phyloP scores from a whole-genome alignment of 495 filamentous ascomycete genomes.

The Aspergillus mulundensis region DNA sequence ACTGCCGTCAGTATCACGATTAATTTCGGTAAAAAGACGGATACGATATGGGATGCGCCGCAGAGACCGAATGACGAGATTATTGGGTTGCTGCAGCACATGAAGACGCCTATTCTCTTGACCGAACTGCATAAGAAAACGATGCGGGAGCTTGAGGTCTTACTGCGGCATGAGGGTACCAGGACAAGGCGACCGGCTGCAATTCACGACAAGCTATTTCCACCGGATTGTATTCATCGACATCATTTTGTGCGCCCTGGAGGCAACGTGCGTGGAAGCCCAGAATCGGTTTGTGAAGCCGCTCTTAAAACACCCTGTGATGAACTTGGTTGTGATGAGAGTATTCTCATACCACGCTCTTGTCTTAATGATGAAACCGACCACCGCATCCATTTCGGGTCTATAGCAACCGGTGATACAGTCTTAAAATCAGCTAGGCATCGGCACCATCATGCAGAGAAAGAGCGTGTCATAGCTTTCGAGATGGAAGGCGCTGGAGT shows the following conservation, averaged over 20 bases:
- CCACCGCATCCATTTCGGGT: conserved; percentile 22
- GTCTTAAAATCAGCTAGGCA: conserved; percentile 29
- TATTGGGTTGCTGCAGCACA: background rate
- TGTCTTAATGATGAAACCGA: background rate
- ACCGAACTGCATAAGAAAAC: conserved; percentile 1
- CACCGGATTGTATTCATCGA: conserved; percentile 16
- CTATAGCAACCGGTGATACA: conserved; percentile 25
- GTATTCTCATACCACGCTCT: conserved; percentile 2
- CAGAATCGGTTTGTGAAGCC: conserved; percentile 5
- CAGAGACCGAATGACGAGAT: conserved; percentile 1
- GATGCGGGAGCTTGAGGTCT: background rate
- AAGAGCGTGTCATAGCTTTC: conserved; percentile 20
- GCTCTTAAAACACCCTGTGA: conserved; percentile 9
- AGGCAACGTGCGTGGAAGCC: background rate
- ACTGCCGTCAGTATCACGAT: conserved; percentile 25
- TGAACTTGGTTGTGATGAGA: conserved; percentile 8
- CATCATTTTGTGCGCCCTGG: conserved; percentile 3
- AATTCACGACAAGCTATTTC: conserved; percentile 19
- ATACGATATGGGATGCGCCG: background rate
- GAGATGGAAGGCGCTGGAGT: conserved; percentile 36
- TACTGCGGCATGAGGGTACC: background rate
- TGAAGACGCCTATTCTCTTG: conserved; percentile 11
- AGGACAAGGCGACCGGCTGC: conserved; percentile 13
- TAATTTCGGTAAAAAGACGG: conserved; percentile 18
- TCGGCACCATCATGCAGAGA: conserved; percentile 20